Evolutionary conservation across 1,284 basidiomycete genomes (phyloP), one percentile per base, ranked within the genome.

Genomic region (Stygiomarasmius scandens): DNA sequence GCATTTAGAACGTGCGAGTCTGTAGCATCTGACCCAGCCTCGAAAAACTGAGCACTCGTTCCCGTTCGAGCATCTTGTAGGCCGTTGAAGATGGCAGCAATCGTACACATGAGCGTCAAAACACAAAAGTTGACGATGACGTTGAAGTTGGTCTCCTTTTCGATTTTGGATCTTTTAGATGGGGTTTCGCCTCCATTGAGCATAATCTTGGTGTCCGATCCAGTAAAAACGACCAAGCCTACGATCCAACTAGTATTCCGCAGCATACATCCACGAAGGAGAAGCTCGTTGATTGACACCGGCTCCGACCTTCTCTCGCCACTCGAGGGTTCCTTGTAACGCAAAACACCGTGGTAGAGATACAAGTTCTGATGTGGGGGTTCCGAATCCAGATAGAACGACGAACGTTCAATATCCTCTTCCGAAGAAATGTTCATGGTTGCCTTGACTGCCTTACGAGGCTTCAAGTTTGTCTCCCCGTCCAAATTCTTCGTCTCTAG

Each of bases 121-220:
- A 98, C 75, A 54, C 84, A 74, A 68, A 98, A 98, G 75, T 98
- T 98, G 79, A 96, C 92, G 54, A 96, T 77, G 64, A 98, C 96
- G 70, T 98, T 98, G 81, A 95, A 96, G 72, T 97, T 98, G n/a
- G 96, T 98, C 79, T 98, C 96, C 76, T 87, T 91, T 76, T 98
- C 95, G 68, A 98, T 97, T 80, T 97, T 98, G 67, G 89, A 92
- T 56, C 93, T 89, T 70, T 98, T 98, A 19, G 92, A 94, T 0
- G 93, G 93, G 0, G 93, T 95, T n/a, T 88, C 89, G 23, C 95
- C 95, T 38, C 93, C 93, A 67, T 98, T 99, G 63, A 98, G 77
- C 92, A 98, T 96, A 69, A 98, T 98, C 83, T 98, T 99, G 52
- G 96, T 96, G 74, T 99, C 96, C 2, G 86, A 84, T 29, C 96